Percentiles rank a stretch among this genome's conserved stretches.
Evolutionary conservation across 1,139 yeast genomes (phyloP).

Genomic region (Oligophagozyma castellii): DNA sequence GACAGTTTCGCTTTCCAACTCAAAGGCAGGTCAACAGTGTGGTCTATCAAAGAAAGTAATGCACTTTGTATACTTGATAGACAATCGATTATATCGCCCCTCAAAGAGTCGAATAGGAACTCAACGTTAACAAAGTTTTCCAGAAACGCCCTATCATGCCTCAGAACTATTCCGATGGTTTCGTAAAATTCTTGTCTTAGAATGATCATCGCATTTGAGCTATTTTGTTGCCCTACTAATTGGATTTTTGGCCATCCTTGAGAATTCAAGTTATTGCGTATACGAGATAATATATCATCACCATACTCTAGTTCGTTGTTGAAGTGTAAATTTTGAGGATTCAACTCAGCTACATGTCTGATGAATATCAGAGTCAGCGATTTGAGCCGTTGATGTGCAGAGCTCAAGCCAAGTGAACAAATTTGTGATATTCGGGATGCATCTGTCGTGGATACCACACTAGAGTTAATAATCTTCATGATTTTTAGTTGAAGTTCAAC

Average conservation of each 20-base stretch:
- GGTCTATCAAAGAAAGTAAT: slow-evolving; percentile 43
- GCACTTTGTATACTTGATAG: slow-evolving; percentile 63
- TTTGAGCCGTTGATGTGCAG: slow-evolving; percentile 31
- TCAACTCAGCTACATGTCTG: slow-evolving; percentile 33
- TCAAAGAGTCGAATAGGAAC: slow-evolving; percentile 62
- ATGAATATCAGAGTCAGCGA: slow-evolving; percentile 43
- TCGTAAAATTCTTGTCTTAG: slow-evolving; percentile 61
- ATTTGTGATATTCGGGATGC: slow-evolving; percentile 27
- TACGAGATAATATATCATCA: slow-evolving; percentile 33
- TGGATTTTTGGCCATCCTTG: slow-evolving; percentile 50
- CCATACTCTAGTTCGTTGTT: slow-evolving; percentile 23
- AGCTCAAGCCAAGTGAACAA: slow-evolving; percentile 43
- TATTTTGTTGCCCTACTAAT: slow-evolving; percentile 21
- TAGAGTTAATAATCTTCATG: slow-evolving; percentile 37
- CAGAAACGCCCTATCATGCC: slow-evolving; percentile 35
- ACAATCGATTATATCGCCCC: slow-evolving; percentile 48
- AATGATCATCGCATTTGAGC: slow-evolving; percentile 17
- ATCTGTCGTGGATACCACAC: slow-evolving; percentile 35
- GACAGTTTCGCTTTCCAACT: slow-evolving; percentile 33
- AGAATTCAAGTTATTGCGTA: slow-evolving; percentile 36
- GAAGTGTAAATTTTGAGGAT: slow-evolving; percentile 16
- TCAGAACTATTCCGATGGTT: slow-evolving; percentile 54
- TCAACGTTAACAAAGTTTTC: slow-evolving; percentile 40
- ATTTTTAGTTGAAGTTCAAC: slow-evolving; percentile 46
- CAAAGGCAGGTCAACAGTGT: slow-evolving; percentile 31